phyloP scores from a whole-genome alignment of 108 stramenopile species.

The Pseudonitzschia delicatissima region DNA sequence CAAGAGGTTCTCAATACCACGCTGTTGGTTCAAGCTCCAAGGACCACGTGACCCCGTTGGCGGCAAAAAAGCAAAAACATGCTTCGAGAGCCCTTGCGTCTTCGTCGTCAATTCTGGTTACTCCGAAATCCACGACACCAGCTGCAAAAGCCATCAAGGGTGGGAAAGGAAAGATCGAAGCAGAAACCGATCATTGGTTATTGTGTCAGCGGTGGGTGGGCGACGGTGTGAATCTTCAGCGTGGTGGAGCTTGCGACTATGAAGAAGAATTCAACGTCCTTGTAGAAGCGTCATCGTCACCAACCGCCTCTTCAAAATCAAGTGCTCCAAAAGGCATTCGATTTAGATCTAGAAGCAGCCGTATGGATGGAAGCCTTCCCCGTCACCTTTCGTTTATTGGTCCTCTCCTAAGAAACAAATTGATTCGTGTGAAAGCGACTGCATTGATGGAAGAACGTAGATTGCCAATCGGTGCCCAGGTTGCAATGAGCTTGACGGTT shows the following conservation, averaged over 20 bases:
- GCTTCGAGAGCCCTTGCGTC: neutral
- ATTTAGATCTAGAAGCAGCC: conserved; percentile 36
- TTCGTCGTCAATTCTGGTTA: neutral
- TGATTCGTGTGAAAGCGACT: conserved; percentile 41
- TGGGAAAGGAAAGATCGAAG: neutral
- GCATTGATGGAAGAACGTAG: conserved; percentile 67
- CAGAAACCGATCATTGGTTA: conserved; percentile 22
- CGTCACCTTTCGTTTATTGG: conserved; percentile 40
- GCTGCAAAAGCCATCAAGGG: neutral
- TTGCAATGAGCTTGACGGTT: conserved; percentile 41
- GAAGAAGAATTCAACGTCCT: conserved; percentile 39
- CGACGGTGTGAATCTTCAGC: conserved; percentile 38
- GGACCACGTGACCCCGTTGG: neutral
- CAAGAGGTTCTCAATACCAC: neutral
- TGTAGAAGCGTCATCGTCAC: neutral
- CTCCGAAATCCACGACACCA: conserved; percentile 4
- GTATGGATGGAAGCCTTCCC: conserved; percentile 48
- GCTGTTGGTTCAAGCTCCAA: neutral
- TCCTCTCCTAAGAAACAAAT: conserved; percentile 41
- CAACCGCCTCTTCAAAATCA: conserved; percentile 1
- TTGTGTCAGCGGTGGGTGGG: conserved; percentile 75
- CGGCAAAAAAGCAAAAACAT: neutral
- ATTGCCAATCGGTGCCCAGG: conserved; percentile 60
- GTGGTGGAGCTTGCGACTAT: conserved; percentile 39
- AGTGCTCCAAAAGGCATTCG: conserved; percentile 33